These are phyloP conservation scores for Rhinocladiella mackenziei DNA, from an alignment of 2,329 filamentous ascomycete genomes.

Conservation along the genomic window DNA sequence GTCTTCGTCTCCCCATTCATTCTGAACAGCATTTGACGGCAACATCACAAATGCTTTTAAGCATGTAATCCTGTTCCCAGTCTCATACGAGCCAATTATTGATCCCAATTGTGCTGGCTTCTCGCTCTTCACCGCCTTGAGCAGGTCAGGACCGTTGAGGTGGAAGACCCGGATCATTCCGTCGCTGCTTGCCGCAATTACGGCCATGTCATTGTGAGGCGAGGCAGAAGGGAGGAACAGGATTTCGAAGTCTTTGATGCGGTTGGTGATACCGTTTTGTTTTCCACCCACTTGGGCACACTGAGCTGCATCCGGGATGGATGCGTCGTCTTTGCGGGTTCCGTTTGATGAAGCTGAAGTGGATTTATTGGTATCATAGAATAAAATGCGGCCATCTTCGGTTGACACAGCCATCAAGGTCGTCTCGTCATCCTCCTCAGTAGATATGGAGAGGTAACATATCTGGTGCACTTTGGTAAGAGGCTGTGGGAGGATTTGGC, in stretches of 20 bases:
- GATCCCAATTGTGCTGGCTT: slow-evolving; percentile 53
- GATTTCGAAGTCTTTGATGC: slow-evolving; percentile 85
- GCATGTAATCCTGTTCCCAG: slow-evolving; percentile 84
- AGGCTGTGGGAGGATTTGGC: slow-evolving; percentile 63
- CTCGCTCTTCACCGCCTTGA: slow-evolving; percentile 17
- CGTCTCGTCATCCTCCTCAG: slow-evolving; percentile 42
- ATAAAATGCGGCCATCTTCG: slow-evolving; percentile 81
- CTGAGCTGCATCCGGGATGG: slow-evolving; percentile 57
- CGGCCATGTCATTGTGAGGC: slow-evolving; percentile 42
- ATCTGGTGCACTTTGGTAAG: slow-evolving; percentile 81
- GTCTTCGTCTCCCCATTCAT: slow-evolving; percentile 11
- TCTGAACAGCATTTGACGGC: slow-evolving; percentile 49
- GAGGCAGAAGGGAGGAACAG: slow-evolving; percentile 44
- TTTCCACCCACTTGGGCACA: slow-evolving; percentile 76
- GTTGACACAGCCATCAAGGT: slow-evolving; percentile 70
- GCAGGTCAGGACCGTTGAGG: slow-evolving; percentile 42
- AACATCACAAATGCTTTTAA: slow-evolving; percentile 82
- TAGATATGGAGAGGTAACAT: slow-evolving; percentile 57
- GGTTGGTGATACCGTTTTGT: slow-evolving; percentile 59
- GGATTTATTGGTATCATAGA: slow-evolving; percentile 63
- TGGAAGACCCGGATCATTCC: slow-evolving; percentile 78
- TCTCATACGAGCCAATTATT: slow-evolving; percentile 74
- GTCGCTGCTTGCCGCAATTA: slow-evolving; percentile 78
- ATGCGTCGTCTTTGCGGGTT: slow-evolving; percentile 45
- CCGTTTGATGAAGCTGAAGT: slow-evolving; percentile 29